Evolutionary conservation across 768 basidiomycete genomes (phyloP), one percentile per base, ranked within the genome.

Genomic region (Rhizopogon vulgaris): DNA sequence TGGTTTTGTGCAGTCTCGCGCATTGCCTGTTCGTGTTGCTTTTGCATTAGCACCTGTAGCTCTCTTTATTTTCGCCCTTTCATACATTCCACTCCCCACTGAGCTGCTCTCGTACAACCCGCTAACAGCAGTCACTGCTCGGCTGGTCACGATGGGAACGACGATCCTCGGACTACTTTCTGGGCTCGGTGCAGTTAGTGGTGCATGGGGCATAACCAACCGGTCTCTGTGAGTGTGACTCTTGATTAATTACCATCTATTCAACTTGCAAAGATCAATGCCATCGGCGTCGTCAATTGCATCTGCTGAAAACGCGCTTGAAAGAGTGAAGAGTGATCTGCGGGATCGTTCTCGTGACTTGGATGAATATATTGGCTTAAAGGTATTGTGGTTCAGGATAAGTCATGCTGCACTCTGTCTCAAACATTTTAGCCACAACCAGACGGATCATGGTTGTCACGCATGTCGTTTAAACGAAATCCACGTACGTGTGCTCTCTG

Each of bases 151-250:
- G 17, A 67, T 92, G 18, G 90, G 90, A 2, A 90, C 85, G 0
- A 73, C 84, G 28, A 78, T 90, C 51, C 81, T 93, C n/a, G 90
- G 90, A 5, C 62, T 83, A 3, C 73, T 93, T 5, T 89, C 90
- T 0, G 90, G 90, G 0, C 85, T 89, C 55, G 89, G 89, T 56
- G 84, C 87, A 3, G 73, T 87, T 43, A 82, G 76, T 56, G 83
- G 78, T 41, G 77, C 81, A 0, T 87, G 87, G 85, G 69, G 58
- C 8, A 49, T 27, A 17, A 11, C 47, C 49, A 51, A 7, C 10
- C 4, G 30, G 22, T 46, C 45, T 46, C 45, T 30, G 45, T 46
- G 32, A 46, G 45, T 46, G 32, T 11, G 12, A 27, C 38, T 6
- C 17, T 27, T 42, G 24, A 27, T 7, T 4, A 46, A 25, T 30